Base-by-base conservation (phyloP, 2,329 filamentous ascomycete species). In the Colletotrichum tropicale region DNA sequence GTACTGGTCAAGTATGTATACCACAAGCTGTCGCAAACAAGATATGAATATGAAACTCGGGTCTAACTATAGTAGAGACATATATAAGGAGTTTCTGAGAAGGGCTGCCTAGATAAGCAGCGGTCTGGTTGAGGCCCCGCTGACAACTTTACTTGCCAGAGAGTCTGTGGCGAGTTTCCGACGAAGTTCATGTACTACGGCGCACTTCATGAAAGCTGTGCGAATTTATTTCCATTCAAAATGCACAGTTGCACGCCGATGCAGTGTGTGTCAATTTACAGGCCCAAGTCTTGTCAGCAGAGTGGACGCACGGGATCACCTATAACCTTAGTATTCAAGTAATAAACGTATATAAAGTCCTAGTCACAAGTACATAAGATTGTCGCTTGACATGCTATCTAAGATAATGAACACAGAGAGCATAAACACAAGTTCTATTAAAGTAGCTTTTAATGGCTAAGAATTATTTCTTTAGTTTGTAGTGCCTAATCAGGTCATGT, bases 171-270 rank as follows among this genome's bases (percentile, higher is more conserved):
- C 8, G 36, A 18, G 36, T 38, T 38, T 38, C 36, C 36, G 16
- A 18, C 16, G 4, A 38, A 18, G 4, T 18, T 18, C 1, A 18
- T 9, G 4, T 18, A 38, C 1, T 5, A 8, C 0, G 0, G 0
- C 36, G 15, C 0, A 38, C 15, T 38, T 18, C 15, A 43, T 0
- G 0, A 43, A 5, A 43, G 8, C 8, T 43, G 36, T 43, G 36
- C 7, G 0, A 38, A 5, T 0, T 38, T 0, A 0, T 5, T 38
- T 9, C 1, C 36, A 18, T 38, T 18, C 26, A 18, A 0, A 0
- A 38, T 18, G 8, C 16, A 0, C 8, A 38, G 36, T 1, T 38
- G 36, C 16, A 16, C 16, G 36, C 36, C 8, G 36, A 38, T 0
- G 16, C 0, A 38, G 15, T 3, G 16, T 43, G 4, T 18, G 16